phyloP scores from a whole-genome alignment of 129 eudicot species.

The Kitagawia praeruptora region DNA sequence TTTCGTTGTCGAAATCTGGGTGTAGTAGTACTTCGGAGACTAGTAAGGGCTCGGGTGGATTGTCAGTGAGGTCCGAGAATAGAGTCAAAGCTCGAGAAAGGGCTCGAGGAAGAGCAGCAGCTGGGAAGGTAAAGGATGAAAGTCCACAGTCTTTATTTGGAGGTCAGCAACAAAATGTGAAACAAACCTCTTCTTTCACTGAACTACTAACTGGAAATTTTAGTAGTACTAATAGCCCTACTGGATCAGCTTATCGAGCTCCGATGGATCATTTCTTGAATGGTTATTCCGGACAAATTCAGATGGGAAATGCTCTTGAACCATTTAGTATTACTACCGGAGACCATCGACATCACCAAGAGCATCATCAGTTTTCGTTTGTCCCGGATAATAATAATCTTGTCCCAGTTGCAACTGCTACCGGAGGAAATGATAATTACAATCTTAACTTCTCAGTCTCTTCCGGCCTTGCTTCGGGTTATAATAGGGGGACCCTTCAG shows the following conservation, averaged over 20 bases:
- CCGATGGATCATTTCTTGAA: slow-evolving; percentile 33
- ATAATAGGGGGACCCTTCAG: slow-evolving; percentile 99
- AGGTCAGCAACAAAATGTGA: slow-evolving; percentile 25
- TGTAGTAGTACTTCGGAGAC: slow-evolving; percentile 82
- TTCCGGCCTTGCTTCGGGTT: slow-evolving; percentile 55
- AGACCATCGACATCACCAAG: slow-evolving; percentile 34
- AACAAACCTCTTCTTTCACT: slow-evolving; percentile 61
- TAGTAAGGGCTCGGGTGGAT: slow-evolving; percentile 79
- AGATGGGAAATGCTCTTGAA: slow-evolving; percentile 18
- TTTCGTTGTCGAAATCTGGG: slow-evolving; percentile 37
- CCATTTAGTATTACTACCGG: slow-evolving; percentile 31
- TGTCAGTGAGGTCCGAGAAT: slow-evolving; percentile 65
- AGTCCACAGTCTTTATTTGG: slow-evolving; percentile 14
- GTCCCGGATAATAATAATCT: slow-evolving; percentile 38
- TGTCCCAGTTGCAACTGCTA: slow-evolving; percentile 19
- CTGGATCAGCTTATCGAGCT: slow-evolving; percentile 15
- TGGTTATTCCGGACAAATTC: slow-evolving; percentile 14
- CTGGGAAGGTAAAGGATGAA: slow-evolving; percentile 48
- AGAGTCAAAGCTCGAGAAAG: slow-evolving; percentile 69
- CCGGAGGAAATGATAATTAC: slow-evolving; percentile 33
- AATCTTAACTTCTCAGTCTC: slow-evolving; percentile 58
- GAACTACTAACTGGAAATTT: slow-evolving; percentile 51
- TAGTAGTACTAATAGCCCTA: slow-evolving; percentile 30
- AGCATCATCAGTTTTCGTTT: slow-evolving; percentile 59
- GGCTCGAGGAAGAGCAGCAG: slow-evolving; percentile 55